Evolutionary conservation across 345 rosid genomes (phyloP), one percentile per base, ranked within the genome.

Genomic region (Excoecaria cochinchinensis): DNA sequence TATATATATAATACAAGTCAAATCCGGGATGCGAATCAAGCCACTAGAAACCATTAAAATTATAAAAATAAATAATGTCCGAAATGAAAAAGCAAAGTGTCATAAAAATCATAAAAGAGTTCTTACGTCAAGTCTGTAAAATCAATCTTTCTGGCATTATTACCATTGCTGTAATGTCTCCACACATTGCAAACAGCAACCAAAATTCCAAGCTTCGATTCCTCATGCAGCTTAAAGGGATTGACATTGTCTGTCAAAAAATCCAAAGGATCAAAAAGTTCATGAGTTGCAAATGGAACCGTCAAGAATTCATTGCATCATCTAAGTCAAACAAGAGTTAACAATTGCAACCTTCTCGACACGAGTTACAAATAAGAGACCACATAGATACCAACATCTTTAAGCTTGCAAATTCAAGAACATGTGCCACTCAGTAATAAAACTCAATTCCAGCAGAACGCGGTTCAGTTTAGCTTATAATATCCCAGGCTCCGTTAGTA

Each of bases 101-200:
- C 60, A 19, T 56, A 55, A 55, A 16, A 17, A 7, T 55, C 19
- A 65, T 48, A 17, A 24, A 12, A 48, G 17, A 39, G 68, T 73
- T 75, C 90, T 75, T 86, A 93, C 98, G 98, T 91, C 71, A 93
- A 88, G 80, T 93, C 98, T 5, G 86, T 87, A 76, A 87, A 89
- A 88, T 93, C 95, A 44, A 91, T 79, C 77, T 82, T 86, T 22
- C 64, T 61, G 8, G 78, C 48, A 67, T 66, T 52, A 3, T 62
- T 73, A 75, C 73, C 48, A 65, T 73, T 82, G 85, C 79, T 81
- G 72, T 86, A 90, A 47, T 74, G 67, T 81, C 90, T 90, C 73
- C 44, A 67, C 50, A 74, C 53, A 22, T 58, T 39, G 65, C 79
- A 76, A 16, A 76, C 74, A 74, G 82, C 74, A 56, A 38, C 66